Base-by-base conservation (phyloP, 2,329 filamentous ascomycete genomes). In the Escovopsis sp. region DNA sequence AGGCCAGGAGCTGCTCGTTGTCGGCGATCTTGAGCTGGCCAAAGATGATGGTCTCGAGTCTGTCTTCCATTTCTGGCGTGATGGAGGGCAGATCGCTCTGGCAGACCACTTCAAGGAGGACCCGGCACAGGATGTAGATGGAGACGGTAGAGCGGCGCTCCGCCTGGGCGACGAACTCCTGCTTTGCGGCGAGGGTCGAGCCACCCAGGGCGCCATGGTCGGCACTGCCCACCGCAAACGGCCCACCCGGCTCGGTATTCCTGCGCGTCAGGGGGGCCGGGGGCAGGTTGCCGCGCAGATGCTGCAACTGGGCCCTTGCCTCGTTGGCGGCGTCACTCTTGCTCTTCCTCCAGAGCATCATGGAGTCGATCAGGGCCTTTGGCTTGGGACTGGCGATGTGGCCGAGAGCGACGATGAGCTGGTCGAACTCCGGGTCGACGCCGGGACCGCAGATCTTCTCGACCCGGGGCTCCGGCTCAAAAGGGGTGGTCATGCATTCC, bases 271-370 rank as follows among this genome's bases (percentile, higher is more conserved):
- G 62, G 6, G 68, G 69, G 34, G 61, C 71, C 36, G 61, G 70
- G 7, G 61, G 64, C 5, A 58, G 52, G 36, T 57, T 60, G 32
- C 59, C 58, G 12, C 66, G 67, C 18, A 66, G 59, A 43, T 77
- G 73, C 50, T 77, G 73, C 19, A 78, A 61, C 53, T 77, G 69
- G 37, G 50, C 61, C 19, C 77, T 70, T 26, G 82, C 80, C 48
- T 81, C 75, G 51, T 77, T 81, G 26, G 88, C 87, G 19, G 82
- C 79, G 61, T 96, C 89, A 49, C 87, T 94, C 66, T 96, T 96
- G 49, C 78, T 85, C 62, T 95, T 96, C 43, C 91, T 80, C 91
- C 91, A 98, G 30, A 94, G 74, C 85, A 98, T 98, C 60, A 98
- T 87, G 18, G 85, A 88, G 61, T 98, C 91, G 54, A 98, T 95